A percentile compares a stretch with the other conserved stretches of the same genome.
Evolutionary conservation across 441 rosid species (phyloP).

Genomic region (Omphalea diandra): DNA sequence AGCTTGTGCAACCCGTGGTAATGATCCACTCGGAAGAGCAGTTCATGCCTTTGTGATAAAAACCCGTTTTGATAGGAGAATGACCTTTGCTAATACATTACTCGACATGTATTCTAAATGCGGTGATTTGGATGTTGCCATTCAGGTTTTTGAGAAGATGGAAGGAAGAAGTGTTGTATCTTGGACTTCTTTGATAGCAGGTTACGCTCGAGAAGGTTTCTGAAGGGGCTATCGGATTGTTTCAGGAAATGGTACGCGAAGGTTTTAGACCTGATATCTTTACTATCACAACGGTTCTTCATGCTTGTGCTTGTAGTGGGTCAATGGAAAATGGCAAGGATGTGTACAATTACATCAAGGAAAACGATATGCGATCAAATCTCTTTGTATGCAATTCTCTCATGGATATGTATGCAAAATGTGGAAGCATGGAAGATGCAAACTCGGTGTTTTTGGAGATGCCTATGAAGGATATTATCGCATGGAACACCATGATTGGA

Average conservation of each 20-base stretch:
- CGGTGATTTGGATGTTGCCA: conserved; percentile 44
- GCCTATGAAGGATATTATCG: conserved; percentile 56
- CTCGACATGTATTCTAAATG: conserved; percentile 72
- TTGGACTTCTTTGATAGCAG: conserved; percentile 72
- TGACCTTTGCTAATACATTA: conserved; percentile 48
- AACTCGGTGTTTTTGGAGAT: conserved; percentile 45
- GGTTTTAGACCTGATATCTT: conserved; percentile 56
- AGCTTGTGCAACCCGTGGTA: conserved; percentile 47
- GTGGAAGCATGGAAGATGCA: conserved; percentile 72
- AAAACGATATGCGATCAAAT: conserved; percentile 45
- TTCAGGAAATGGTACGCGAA: conserved; percentile 46
- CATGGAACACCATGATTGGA: conserved; percentile 78
- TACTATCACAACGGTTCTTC: conserved; percentile 53
- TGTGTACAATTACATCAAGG: conserved; percentile 52
- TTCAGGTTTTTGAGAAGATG: conserved; percentile 47
- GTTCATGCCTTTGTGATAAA: conserved; percentile 55
- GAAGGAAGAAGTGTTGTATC: conserved; percentile 54
- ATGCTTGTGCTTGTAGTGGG: conserved; percentile 61
- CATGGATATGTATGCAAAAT: conserved; percentile 81
- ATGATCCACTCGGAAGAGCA: conserved; percentile 41
- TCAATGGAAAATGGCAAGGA: conserved; percentile 54
- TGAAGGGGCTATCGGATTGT: conserved; percentile 50
- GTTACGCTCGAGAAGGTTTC: conserved; percentile 62
- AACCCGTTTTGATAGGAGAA: conserved; percentile 31
- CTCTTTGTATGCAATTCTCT: conserved; percentile 57